phyloP scores from a whole-genome alignment of 441 rosid genomes.

The Raphanus hybrid region DNA sequence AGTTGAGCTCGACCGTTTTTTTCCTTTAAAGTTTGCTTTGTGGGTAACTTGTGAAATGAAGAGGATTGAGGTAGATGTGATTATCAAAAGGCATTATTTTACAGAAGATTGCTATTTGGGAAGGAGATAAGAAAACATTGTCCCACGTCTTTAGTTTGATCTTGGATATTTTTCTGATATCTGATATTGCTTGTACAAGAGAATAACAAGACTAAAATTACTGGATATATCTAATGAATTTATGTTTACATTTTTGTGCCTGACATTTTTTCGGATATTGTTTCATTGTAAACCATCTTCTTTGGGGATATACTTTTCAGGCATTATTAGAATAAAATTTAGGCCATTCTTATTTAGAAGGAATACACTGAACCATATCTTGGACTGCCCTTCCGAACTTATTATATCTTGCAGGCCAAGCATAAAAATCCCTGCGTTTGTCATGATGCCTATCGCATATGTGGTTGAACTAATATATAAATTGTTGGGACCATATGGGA shows the following conservation, averaged over 20 bases:
- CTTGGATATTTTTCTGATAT: neutral
- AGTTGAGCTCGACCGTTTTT: slow-evolving; percentile 17
- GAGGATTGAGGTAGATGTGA: slow-evolving; percentile 4
- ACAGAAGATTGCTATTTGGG: slow-evolving; percentile 1
- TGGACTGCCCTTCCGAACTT: slow-evolving; percentile 32
- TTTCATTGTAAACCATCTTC: slow-evolving; percentile 13
- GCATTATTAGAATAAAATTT: neutral
- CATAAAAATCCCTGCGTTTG: slow-evolving; percentile 75
- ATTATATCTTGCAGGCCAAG: slow-evolving; percentile 72
- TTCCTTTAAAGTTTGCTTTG: neutral
- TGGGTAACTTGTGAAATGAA: neutral
- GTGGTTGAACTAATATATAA: slow-evolving; percentile 66
- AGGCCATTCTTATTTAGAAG: neutral
- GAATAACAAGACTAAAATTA: neutral
- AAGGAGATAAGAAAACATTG: neutral
- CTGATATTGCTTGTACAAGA: neutral
- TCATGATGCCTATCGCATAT: slow-evolving; percentile 82
- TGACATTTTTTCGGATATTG: slow-evolving; percentile 17
- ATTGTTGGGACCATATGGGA: slow-evolving; percentile 75
- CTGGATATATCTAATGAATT: neutral
- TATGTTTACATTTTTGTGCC: slow-evolving; percentile 12
- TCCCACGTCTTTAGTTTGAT: neutral
- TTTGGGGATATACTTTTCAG: slow-evolving; percentile 15
- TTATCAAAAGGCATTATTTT: neutral
- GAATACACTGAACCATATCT: slow-evolving; percentile 12